A percentile compares a stretch with the other conserved stretches of the same genome.
Conservation (phyloP, 306 rosid species). For the Rosa multiflora region DNA sequence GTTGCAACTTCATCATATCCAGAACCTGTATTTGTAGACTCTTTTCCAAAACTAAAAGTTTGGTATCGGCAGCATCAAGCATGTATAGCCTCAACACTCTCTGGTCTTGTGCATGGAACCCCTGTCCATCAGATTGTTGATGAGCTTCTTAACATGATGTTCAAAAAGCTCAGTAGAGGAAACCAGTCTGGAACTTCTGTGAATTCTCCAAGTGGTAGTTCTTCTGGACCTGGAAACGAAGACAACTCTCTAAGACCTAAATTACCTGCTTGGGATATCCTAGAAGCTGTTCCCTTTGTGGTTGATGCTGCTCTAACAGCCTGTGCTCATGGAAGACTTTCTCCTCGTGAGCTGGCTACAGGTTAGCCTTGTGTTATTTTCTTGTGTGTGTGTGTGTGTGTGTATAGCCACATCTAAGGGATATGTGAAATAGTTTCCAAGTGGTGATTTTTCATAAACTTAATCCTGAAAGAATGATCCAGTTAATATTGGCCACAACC, state of each 20-base stretch:
- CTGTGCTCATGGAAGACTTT: constrained; percentile 91
- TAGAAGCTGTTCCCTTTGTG: constrained; percentile 91
- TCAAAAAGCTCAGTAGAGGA: constrained; percentile 67
- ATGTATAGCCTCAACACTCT: constrained; percentile 91
- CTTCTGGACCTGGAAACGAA: constrained; percentile 83
- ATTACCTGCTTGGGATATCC: constrained; percentile 98
- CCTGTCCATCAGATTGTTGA: constrained; percentile 96
- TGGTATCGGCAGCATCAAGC: constrained; percentile 99
- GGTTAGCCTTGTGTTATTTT: constrained; percentile 44
- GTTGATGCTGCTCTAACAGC: constrained; percentile 99
- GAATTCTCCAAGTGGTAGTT: constrained; percentile 84
- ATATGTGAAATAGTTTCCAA: not conserved
- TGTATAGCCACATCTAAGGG: not conserved
- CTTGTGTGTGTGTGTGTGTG: not conserved
- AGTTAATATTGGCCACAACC: not conserved
- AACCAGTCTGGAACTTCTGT: constrained; percentile 56
- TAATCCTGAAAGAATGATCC: constrained; percentile 4
- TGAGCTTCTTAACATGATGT: constrained; percentile 92
- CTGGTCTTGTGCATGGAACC: constrained; percentile 94
- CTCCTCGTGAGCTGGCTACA: constrained; percentile 97
- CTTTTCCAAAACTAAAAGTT: constrained; percentile 86
- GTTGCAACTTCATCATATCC: constrained; percentile 75
- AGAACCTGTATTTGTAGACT: constrained; percentile 82
- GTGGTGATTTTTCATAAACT: not conserved
- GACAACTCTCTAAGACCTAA: constrained; percentile 65